phyloP scores from a whole-genome alignment of 2,329 filamentous ascomycete species.

The Ophiocordyceps robertsii region DNA sequence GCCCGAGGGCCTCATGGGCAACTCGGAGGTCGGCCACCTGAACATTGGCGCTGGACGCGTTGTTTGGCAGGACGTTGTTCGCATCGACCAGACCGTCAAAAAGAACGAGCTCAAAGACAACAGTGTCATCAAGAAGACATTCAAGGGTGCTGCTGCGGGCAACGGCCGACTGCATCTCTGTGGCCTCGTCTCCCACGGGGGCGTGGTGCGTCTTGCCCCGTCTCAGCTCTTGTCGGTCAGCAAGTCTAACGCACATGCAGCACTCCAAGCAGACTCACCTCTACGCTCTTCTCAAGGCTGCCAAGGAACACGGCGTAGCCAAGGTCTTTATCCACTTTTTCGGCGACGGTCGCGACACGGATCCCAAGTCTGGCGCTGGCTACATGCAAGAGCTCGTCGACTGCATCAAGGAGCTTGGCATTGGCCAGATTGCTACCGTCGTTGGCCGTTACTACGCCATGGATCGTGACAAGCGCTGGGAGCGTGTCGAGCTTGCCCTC shows the following conservation, averaged over 20 bases:
- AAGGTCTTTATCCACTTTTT: constrained; percentile 99
- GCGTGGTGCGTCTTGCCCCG: constrained; percentile 48
- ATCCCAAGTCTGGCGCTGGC: constrained; percentile 81
- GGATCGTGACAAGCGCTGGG: constrained; percentile 99
- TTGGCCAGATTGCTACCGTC: constrained; percentile 80
- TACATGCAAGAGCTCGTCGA: constrained; percentile 82
- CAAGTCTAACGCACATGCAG: constrained; percentile 20
- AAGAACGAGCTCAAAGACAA: constrained; percentile 66
- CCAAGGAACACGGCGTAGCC: constrained; percentile 76
- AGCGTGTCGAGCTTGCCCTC: constrained; percentile 78
- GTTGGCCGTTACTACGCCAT: constrained; percentile 97
- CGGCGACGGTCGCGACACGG: constrained; percentile 92
- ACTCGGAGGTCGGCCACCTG: constrained; percentile 95
- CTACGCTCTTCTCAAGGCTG: constrained; percentile 73
- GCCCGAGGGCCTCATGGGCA: constrained; percentile 95
- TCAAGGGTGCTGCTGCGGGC: constrained; percentile 69
- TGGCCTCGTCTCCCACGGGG: constrained; percentile 87
- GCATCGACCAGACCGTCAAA: constrained; percentile 89
- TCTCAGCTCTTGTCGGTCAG: too few relatives aligned
- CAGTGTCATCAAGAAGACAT: constrained; percentile 61
- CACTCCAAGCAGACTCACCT: constrained; percentile 94
- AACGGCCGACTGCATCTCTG: constrained; percentile 88
- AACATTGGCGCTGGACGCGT: constrained; percentile 97
- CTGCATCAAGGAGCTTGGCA: constrained; percentile 68
- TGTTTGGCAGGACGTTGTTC: constrained; percentile 96